phyloP scores from a whole-genome alignment of 768 basidiomycete genomes.

The Xerocomellus chrysenteron region DNA sequence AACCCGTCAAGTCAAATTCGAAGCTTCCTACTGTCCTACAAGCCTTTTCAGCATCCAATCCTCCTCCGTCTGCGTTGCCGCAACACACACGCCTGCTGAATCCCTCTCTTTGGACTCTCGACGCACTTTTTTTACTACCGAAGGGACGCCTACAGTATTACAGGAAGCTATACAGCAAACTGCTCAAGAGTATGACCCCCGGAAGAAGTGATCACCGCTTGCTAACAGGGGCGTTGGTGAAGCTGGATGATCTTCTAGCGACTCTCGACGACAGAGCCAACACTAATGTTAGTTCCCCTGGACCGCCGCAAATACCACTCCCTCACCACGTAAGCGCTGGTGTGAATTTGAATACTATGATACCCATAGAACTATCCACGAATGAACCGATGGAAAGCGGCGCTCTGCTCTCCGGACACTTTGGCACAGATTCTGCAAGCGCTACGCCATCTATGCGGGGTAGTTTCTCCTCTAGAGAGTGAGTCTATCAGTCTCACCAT shows the following conservation, averaged over 20 bases:
- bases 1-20: constrained; percentile 72
- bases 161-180: constrained; percentile 80
- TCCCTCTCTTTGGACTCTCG: constrained; percentile 72
- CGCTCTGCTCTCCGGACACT: constrained; percentile 22
- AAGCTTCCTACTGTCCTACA: constrained; percentile 67
- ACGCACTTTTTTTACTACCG: constrained; percentile 85
- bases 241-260: constrained; percentile 70
- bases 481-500: constrained; percentile 23
- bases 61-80: constrained; percentile 49
- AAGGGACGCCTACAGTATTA: constrained; percentile 87
- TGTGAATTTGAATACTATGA: neutral
- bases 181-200: constrained; percentile 83
- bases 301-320: neutral
- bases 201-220: constrained; percentile 86
- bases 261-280: constrained; percentile 61
- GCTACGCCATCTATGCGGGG: constrained; percentile 52
- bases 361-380: neutral
- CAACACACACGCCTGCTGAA: constrained; percentile 36
- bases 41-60: constrained; percentile 63
- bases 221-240: constrained; percentile 76
- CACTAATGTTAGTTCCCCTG: constrained; percentile 25
- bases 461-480: constrained; percentile 58
- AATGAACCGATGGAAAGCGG: constrained; percentile 1
- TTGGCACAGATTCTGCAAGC: constrained; percentile 36
- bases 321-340: neutral